Conservation (phyloP, 805 yeast genomes). For the Candida berthetii region DNA sequence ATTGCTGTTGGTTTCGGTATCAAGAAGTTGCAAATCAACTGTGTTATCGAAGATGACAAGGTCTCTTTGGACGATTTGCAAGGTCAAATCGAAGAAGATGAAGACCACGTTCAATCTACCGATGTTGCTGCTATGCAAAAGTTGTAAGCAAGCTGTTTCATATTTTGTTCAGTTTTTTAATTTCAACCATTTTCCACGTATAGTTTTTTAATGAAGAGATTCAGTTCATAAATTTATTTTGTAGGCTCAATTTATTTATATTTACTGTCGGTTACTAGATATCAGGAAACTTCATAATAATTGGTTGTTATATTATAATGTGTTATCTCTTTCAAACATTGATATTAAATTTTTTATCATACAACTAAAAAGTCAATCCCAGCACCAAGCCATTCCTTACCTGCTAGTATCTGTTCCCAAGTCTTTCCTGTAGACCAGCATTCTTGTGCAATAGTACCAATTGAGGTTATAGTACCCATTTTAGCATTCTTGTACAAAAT, state of each 20-base stretch:
- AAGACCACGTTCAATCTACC: slow-evolving; percentile 99
- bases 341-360: slow-evolving; percentile 1
- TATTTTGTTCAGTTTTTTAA: slow-evolving; percentile 4
- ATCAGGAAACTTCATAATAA: too few species aligned
- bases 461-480: slow-evolving; percentile 46
- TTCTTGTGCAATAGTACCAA: slow-evolving; percentile 34
- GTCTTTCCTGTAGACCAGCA: slow-evolving; percentile 39
- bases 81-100: slow-evolving; percentile 73
- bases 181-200: not conserved
- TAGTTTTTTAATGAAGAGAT: slow-evolving; percentile 6
- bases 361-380: slow-evolving; percentile 42
- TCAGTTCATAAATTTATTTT: not conserved
- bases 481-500: slow-evolving; percentile 39
- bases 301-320: too few species aligned
- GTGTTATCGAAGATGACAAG: slow-evolving; percentile 95
- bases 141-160: slow-evolving; percentile 48
- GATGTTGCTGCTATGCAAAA: slow-evolving; percentile 98
- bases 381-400: slow-evolving; percentile 39
- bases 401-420: slow-evolving; percentile 35
- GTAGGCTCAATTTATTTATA: slow-evolving; percentile 6
- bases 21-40: slow-evolving; percentile 97
- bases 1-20: slow-evolving; percentile 99
- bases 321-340: slow-evolving; percentile 1
- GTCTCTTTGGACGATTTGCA: slow-evolving; percentile 91
- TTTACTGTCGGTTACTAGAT: slow-evolving; percentile 5